Conservation (phyloP, 116 monocot genomes). For the Zostera marina region DNA sequence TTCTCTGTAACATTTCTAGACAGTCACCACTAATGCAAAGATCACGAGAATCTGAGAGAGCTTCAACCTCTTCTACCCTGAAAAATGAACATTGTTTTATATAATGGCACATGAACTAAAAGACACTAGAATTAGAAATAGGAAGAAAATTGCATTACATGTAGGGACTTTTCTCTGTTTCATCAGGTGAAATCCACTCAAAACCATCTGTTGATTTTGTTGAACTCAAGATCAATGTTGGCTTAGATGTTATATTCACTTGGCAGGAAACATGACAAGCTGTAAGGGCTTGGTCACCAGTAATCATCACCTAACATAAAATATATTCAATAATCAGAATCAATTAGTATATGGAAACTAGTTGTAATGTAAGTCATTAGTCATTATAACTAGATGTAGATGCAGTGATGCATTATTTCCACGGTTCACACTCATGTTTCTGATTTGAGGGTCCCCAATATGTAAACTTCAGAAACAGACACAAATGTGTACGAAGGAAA, state of each 20-base stretch:
- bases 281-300: constrained; percentile 98
- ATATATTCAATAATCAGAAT: background rate
- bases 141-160: constrained; percentile 19
- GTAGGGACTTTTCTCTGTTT: constrained; percentile 48
- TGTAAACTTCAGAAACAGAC: background rate
- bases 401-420: too few relatives aligned
- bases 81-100: background rate
- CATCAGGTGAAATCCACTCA: constrained; percentile 95
- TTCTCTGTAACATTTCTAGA: constrained; percentile 82
- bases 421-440: too few relatives aligned
- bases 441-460: too few relatives aligned
- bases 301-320: constrained; percentile 69
- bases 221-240: constrained; percentile 60
- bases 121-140: background rate
- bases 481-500: background rate
- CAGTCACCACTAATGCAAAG: constrained; percentile 97
- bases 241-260: constrained; percentile 88
- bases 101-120: background rate
- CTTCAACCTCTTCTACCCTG: constrained; percentile 73
- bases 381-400: too few relatives aligned
- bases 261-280: constrained; percentile 95
- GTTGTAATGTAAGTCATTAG: too few relatives aligned
- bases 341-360: too few relatives aligned
- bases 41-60: constrained; percentile 74
- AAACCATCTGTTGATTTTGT: constrained; percentile 25